These are phyloP conservation scores for Sphaceloma murrayae DNA, from an alignment of 2,329 filamentous ascomycete genomes.

Conservation along the genomic window DNA sequence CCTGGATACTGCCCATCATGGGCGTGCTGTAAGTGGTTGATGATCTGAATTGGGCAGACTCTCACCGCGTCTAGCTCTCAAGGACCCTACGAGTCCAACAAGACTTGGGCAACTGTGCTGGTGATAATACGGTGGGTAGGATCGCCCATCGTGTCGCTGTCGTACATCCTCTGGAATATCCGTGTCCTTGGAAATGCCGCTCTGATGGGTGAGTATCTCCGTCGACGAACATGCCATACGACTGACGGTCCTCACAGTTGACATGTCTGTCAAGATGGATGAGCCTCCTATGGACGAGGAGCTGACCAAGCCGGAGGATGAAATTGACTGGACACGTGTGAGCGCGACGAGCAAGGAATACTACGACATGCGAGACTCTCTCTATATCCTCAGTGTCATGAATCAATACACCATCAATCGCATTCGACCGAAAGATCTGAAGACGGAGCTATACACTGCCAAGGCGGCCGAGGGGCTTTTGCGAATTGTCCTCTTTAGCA, in stretches of 20 bases:
- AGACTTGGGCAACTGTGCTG: constrained; percentile 28
- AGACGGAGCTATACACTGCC: background rate
- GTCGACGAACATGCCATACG: background rate
- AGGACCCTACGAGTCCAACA: constrained; percentile 36
- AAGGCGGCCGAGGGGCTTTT: constrained; percentile 33
- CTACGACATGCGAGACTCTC: constrained; percentile 34
- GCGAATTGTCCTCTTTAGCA: constrained; percentile 34
- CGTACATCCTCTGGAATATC: constrained; percentile 35
- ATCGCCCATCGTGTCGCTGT: constrained; percentile 30
- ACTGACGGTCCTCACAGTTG: constrained; percentile 21
- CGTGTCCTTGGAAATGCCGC: constrained; percentile 33
- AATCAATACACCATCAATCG: constrained; percentile 37
- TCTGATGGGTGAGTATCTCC: constrained; percentile 24
- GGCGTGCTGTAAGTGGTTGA: constrained; percentile 25
- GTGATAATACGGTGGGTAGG: constrained; percentile 32
- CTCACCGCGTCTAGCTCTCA: constrained; percentile 23
- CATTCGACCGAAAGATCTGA: constrained; percentile 18
- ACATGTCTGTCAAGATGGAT: background rate
- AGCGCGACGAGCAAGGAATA: constrained; percentile 25
- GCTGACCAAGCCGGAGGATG: background rate
- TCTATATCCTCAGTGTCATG: constrained; percentile 38
- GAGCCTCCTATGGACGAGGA: background rate
- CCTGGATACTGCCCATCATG: constrained; percentile 34
- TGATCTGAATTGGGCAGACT: background rate
- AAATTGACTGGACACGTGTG: background rate